Base-by-base conservation (phyloP, 2,329 filamentous ascomycete genomes). In the Tolypocladium guangdongense region DNA sequence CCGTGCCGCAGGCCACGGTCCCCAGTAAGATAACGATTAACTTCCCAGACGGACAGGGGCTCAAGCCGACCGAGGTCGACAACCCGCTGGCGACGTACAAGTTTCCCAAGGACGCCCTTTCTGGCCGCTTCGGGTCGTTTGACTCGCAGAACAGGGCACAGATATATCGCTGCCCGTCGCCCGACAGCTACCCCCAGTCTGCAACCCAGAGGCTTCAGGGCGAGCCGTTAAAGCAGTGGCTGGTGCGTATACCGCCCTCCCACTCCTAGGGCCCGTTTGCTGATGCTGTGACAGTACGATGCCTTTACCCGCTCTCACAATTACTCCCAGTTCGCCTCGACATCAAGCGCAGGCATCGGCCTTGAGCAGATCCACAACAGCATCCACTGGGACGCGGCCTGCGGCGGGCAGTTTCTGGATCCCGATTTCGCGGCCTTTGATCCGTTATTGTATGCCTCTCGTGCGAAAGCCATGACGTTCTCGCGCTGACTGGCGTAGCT, bases 21-120 rank as follows among this genome's bases (percentile, higher is more conserved):
- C 60, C 63, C 30, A 58, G 63, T 41, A 71, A 63, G 12, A 61
- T 74, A 49, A 67, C 54, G 6, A 64, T 78, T 54, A 70, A 68
- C n/a, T 66, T 74, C 20, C 72, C 76, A 4, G 62, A 66, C 24
- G 70, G 70, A 50, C 57, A 60, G 38, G 56, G 55, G 18, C 50
- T 71, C 22, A 56, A 54, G 45, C 33, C 56, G 5, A 63, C 69
- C 37, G 65, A 62, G 6, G 67, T 81, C 33, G 63, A 66, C 39
- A 83, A 83, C 60, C 80, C 81, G 3, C 64, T 83, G 0, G 73
- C 72, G 57, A 73, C 70, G 53, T 84, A 76, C 63, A 66, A 58
- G 2, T 82, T 79, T 64, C 75, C 75, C 12, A 58, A 61, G 54
- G 63, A 64, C 49, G 70, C 66, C 22, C 54, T 74, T 36, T 60